Evolutionary conservation across 139 green algal genomes (phyloP).

Genomic region (Eudorina sp.): DNA sequence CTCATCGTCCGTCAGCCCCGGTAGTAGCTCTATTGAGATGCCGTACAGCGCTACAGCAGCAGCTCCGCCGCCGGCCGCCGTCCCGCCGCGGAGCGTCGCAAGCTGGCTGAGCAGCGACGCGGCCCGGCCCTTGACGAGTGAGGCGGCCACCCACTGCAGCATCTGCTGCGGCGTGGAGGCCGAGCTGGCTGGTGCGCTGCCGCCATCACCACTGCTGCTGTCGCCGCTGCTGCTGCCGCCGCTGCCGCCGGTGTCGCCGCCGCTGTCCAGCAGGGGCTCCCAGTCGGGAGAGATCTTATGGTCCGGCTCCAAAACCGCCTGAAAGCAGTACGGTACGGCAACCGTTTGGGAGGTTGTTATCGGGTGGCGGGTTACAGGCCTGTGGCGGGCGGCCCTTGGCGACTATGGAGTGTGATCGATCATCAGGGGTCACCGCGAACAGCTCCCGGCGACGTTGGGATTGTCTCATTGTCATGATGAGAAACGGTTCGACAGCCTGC

Average conservation of each 20-base stretch:
- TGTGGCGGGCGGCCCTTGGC: too few relatives aligned
- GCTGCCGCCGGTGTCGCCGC: not conserved
- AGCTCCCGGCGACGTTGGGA: too few relatives aligned
- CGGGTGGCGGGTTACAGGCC: too few relatives aligned
- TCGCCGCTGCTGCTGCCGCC: not conserved
- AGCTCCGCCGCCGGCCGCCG: not conserved
- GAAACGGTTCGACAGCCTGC: too few relatives aligned
- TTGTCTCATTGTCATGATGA: too few relatives aligned
- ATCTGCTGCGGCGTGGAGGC: not conserved
- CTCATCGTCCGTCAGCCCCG: not conserved
- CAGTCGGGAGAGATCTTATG: constrained; percentile 9
- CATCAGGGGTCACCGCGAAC: too few relatives aligned
- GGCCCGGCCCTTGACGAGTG: not conserved
- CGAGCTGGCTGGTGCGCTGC: not conserved
- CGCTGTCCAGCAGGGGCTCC: not conserved
- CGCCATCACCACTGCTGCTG: not conserved
- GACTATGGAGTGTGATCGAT: too few relatives aligned
- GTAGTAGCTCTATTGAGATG: not conserved
- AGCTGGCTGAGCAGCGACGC: not conserved
- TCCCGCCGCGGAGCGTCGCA: not conserved
- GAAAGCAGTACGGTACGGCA: too few relatives aligned
- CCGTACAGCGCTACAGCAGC: not conserved
- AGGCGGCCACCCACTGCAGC: not conserved
- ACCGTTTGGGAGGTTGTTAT: too few relatives aligned
- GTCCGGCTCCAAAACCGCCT: not conserved